Base-by-base conservation (phyloP, 345 rosid species). In the Gossypium thurberi region DNA sequence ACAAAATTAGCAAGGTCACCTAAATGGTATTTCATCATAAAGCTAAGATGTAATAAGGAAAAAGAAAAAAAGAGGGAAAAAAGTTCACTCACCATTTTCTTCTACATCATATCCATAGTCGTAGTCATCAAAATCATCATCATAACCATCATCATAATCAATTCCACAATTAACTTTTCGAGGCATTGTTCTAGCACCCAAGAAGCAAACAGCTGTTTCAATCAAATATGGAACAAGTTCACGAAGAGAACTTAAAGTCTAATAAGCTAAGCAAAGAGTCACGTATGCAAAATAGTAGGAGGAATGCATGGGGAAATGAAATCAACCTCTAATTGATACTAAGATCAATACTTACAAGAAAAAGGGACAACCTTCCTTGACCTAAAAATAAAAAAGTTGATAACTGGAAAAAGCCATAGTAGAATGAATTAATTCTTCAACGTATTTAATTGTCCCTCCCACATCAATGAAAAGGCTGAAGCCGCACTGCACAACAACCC, bases 91-190 rank as follows among this genome's bases (percentile, higher is more conserved):
- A 65, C 77, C 71, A 0, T 40, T 65, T 74, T 64, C 77, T 65
- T 74, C 71, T 50, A 48, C 52, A 26, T 74, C 70, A 20, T 58
- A 44, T 15, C 43, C 75, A 59, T 74, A 53, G 42, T 72, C 55
- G 15, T 72, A 40, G n/a, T 74, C 28, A 8, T 53, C 77, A 65
- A 65, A 56, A 15, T 25, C 42, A 15, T 26, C 63, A 59, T 2
- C 56, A 52, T 65, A 9, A 42, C 40, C 62, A 6, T 74, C 77
- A 6, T 42, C 77, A 55, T 43, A 65, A 53, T 65, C 77, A 18
- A 64, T 21, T 55, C 77, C 77, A 25, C 53, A 52, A 20, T 55
- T 64, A 74, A 74, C 77, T 65, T 74, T 74, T 65, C 77, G 77
- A 40, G 77, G 77, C 77, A 74, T 73, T 28, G 46, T 74, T 57